Base-by-base conservation (phyloP, 306 rosid species). In the Adenanthera pavonina region DNA sequence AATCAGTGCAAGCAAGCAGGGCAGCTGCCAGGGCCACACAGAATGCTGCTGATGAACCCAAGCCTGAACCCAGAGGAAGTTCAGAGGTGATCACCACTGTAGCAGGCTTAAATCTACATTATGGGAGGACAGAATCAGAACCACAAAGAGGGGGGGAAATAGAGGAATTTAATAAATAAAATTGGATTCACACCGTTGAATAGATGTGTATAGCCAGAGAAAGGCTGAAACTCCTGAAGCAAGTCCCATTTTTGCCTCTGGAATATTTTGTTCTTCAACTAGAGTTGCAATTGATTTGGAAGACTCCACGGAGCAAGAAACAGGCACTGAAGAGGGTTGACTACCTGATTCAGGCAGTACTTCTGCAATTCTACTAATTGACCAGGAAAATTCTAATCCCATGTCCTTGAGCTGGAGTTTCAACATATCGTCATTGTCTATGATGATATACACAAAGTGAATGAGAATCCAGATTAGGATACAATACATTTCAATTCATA, bases 11-110 rank as follows among this genome's bases (percentile, higher is more conserved):
- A 80, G 91, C 82, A 86, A 95, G 93, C 80, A 95, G 74, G 33
- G 93, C 94, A 46, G 93, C 93, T 3, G 97, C 80, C 40, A 95
- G 79, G 33, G 99, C 92, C 56, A 95, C 99, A 53, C 96, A 93
- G 16, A 88, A 73, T 33, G 99, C 80, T 0, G 99, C 99, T 0
- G 99, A 95, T 34, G 99, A 95, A 78, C 99, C 99, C 89, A 95
- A 86, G 25, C 99, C 99, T 4, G 98, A 80, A 61, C 99, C 98
- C 74, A 90, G 38, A 48, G 99, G 99, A 86, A 95, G 98, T 57
- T 95, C 98, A 41, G 99, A 93, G 82, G 86, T 81, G 43, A 95
- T 73, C 51, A 82, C 85, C 80, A 93, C 93, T 10, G 91, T 92
- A 51, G 94, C 97, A 78, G 99, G 98, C 88, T 93, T 94, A 87